phyloP scores from a whole-genome alignment of 495 filamentous ascomycete species.

The Xylaria sp. region DNA sequence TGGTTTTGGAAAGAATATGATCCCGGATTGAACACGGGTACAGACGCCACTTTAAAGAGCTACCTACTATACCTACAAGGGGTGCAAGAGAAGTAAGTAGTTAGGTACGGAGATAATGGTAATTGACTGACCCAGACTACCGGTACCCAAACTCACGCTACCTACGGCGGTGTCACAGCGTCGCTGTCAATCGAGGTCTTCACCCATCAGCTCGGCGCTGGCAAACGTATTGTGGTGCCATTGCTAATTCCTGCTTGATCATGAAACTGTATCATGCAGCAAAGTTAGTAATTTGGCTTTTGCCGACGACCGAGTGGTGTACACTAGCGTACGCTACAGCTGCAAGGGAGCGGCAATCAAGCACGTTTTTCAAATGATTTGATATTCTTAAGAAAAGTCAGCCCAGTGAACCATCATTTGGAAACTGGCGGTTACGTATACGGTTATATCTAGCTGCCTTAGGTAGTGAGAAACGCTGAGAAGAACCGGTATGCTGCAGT shows the following conservation, averaged over 20 bases:
- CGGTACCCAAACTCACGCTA: slow-evolving; percentile 18
- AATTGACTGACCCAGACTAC: neutral
- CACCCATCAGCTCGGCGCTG: neutral
- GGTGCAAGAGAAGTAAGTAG: neutral
- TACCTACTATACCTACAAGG: too few relatives aligned
- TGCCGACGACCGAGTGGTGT: neutral
- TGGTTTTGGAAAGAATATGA: neutral
- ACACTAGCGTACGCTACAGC: neutral
- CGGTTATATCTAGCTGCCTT: neutral
- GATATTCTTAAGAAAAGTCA: neutral
- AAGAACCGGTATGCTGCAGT: neutral
- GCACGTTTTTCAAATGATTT: slow-evolving; percentile 18
- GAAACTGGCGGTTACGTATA: neutral
- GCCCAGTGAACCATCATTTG: neutral
- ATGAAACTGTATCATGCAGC: neutral
- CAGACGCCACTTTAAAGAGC: neutral
- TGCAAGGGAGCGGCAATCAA: slow-evolving; percentile 4
- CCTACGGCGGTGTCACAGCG: neutral
- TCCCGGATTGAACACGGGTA: neutral
- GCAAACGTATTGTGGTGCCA: neutral
- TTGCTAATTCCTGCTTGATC: neutral
- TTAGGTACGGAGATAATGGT: neutral
- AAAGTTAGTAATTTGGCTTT: too few relatives aligned
- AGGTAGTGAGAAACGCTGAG: slow-evolving; percentile 3
- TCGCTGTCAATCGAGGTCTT: neutral